These are phyloP conservation scores for Colletotrichum eremochloae DNA, from an alignment of 2,329 filamentous ascomycete genomes.

Conservation along the genomic window DNA sequence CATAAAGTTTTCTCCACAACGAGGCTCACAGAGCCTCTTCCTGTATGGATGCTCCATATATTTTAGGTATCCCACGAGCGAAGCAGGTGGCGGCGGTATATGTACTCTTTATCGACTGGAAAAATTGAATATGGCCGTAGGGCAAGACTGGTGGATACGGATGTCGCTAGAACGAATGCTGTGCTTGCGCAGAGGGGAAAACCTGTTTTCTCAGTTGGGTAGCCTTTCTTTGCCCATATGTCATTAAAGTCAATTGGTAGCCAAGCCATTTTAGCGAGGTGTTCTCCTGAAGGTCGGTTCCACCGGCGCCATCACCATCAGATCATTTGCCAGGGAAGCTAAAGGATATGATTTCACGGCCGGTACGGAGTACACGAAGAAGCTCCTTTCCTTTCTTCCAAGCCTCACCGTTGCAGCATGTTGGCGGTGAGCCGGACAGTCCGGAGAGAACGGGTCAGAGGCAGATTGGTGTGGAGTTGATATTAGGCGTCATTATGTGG, in stretches of 20 bases:
- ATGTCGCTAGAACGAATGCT: conserved; percentile 10
- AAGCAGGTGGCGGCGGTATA: neutral
- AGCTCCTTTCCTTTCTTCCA: conserved; percentile 1
- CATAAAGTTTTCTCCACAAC: conserved; percentile 4
- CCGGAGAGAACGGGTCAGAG: conserved; percentile 19
- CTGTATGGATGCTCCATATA: no score
- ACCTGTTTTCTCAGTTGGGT: neutral
- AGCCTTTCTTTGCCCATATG: neutral
- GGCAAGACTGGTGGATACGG: conserved; percentile 32
- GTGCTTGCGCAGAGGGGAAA: neutral
- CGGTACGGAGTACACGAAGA: conserved; percentile 27
- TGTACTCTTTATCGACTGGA: conserved; percentile 1
- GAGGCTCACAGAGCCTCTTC: neutral
- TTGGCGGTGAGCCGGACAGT: conserved; percentile 32
- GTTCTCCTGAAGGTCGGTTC: conserved; percentile 4
- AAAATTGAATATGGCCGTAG: conserved; percentile 33
- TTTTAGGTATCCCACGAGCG: neutral
- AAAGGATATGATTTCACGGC: conserved; percentile 27
- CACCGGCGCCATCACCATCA: conserved; percentile 25
- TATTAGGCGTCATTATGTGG: conserved; percentile 18
- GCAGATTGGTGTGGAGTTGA: conserved; percentile 24
- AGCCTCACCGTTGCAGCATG: conserved; percentile 1
- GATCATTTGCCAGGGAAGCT: conserved; percentile 33
- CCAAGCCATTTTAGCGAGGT: conserved; percentile 29
- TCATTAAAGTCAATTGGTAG: neutral